Conservation (phyloP, 768 basidiomycete genomes). For the Lactifluus subvellereus region DNA sequence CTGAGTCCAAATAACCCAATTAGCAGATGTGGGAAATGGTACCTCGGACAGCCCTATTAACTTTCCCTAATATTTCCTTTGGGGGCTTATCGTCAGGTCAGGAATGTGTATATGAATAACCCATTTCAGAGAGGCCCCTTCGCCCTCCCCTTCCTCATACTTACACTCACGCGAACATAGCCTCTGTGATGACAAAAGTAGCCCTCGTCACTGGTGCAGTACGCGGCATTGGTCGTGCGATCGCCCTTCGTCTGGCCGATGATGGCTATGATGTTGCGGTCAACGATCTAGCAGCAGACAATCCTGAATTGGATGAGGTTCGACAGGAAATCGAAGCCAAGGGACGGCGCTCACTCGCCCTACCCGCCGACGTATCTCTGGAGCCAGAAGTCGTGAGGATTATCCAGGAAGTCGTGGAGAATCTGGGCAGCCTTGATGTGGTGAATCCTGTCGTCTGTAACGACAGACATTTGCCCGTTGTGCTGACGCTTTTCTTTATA, state of each 20-base stretch:
- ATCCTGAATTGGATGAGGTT: background rate
- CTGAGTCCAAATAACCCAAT: background rate
- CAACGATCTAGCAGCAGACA: conserved; percentile 19
- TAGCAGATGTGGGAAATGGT: background rate
- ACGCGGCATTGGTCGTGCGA: conserved; percentile 24
- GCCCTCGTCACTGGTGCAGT: conserved; percentile 27
- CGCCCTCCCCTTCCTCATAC: background rate
- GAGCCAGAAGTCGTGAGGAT: conserved; percentile 12
- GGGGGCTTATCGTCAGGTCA: too few relatives aligned
- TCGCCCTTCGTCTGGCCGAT: conserved; percentile 25
- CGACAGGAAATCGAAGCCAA: conserved; percentile 6
- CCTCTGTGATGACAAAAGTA: conserved; percentile 10
- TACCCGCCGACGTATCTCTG: conserved; percentile 16
- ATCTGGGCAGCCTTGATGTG: conserved; percentile 19
- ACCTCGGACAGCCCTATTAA: too few relatives aligned
- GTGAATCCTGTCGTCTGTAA: background rate
- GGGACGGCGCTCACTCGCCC: conserved; percentile 11
- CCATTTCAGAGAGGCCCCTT: background rate
- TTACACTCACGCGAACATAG: background rate
- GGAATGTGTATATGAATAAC: background rate
- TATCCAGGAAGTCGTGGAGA: conserved; percentile 8
- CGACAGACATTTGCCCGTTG: background rate
- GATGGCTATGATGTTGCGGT: conserved; percentile 25
- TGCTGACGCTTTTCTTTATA: background rate
- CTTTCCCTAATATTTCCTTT: too few relatives aligned